phyloP scores from a whole-genome alignment of 2,329 filamentous ascomycete species.

The Plectosphaerella sp. region DNA sequence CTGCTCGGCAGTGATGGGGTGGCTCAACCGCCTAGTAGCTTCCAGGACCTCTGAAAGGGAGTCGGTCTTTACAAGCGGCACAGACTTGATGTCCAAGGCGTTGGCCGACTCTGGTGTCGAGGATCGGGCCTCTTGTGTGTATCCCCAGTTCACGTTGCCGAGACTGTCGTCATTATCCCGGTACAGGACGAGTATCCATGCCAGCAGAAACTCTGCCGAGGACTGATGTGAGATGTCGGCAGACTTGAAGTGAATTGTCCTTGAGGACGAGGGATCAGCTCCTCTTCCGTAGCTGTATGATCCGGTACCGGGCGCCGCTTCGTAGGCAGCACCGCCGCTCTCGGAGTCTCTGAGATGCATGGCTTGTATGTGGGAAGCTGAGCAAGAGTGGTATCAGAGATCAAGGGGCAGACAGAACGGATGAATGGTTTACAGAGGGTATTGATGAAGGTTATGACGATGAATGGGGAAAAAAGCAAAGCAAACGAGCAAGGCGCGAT shows the following conservation, averaged over 20 bases:
- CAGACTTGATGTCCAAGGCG: slow-evolving; percentile 7
- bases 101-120: slow-evolving; percentile 2
- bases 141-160: slow-evolving; percentile 11
- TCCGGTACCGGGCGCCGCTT: slow-evolving; percentile 1
- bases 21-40: slow-evolving; percentile 6
- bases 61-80: slow-evolving; percentile 10
- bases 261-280: slow-evolving; percentile 9
- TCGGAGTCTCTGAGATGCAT: slow-evolving; percentile 14
- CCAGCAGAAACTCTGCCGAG: slow-evolving; percentile 12
- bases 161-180: slow-evolving; percentile 14
- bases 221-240: background rate
- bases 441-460: slow-evolving; percentile 6
- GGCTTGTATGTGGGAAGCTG: background rate
- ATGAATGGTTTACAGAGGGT: slow-evolving; percentile 15
- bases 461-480: no score
- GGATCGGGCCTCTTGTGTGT: slow-evolving; percentile 1
- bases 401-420: slow-evolving; percentile 22
- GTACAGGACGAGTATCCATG: slow-evolving; percentile 17
- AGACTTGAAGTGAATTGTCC: slow-evolving; percentile 6
- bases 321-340: slow-evolving; percentile 11
- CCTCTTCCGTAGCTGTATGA: slow-evolving; percentile 4
- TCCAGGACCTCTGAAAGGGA: slow-evolving; percentile 8
- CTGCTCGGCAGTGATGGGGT: background rate
- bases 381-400: background rate
- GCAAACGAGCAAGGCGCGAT: no score